phyloP scores from a whole-genome alignment of 106 monocot species.

The Dactylorhiza incarnata region DNA sequence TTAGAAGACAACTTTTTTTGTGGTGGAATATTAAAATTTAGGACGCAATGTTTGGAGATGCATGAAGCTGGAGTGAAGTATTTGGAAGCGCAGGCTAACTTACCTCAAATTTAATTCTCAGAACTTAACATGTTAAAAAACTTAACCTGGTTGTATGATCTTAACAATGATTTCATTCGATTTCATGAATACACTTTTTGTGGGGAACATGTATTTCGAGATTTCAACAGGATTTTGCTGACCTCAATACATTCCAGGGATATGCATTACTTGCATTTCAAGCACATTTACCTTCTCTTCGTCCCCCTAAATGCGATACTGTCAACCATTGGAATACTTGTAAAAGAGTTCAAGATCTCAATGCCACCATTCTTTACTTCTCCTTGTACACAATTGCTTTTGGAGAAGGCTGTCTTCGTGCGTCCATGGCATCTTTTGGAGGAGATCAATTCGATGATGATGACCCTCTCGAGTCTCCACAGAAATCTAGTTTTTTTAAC shows the following conservation, averaged over 20 bases:
- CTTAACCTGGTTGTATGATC: not conserved
- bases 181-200: not conserved
- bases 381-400: conserved; percentile 44
- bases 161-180: not conserved
- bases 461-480: conserved; percentile 35
- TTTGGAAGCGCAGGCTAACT: no score
- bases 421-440: conserved; percentile 55
- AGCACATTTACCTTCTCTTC: conserved; percentile 61
- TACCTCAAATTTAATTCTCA: no score
- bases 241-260: conserved; percentile 19
- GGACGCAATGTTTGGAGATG: no score
- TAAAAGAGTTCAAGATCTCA: conserved; percentile 31
- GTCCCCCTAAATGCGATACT: conserved; percentile 41
- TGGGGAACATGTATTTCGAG: no score
- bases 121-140: not conserved
- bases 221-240: no score
- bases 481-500: conserved; percentile 69
- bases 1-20: no score
- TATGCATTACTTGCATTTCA: conserved; percentile 66
- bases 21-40: no score
- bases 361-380: conserved; percentile 35
- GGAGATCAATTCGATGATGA: conserved; percentile 65
- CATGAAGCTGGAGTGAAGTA: no score
- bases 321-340: conserved; percentile 27
- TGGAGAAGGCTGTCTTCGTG: conserved; percentile 55